Conservation (phyloP, 148 eudicot genomes). For the Vaccinium macrocarpon region DNA sequence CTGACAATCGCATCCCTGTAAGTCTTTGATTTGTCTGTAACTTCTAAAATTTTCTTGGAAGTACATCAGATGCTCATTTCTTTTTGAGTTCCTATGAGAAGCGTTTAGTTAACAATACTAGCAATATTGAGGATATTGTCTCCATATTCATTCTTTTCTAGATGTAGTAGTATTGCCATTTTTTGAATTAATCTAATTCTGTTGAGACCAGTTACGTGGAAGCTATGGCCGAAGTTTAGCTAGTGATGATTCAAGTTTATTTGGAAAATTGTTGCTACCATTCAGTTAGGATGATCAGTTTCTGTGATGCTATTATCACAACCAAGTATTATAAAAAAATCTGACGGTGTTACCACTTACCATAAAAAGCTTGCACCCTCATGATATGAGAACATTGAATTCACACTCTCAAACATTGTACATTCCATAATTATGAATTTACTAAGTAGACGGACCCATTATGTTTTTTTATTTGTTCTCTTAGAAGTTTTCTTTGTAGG, state of each 20-base stretch:
- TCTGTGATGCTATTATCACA: neutral
- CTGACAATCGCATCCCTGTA: slow-evolving; percentile 96
- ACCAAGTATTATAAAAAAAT: neutral
- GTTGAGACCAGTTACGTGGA: neutral
- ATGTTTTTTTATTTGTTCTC: neutral
- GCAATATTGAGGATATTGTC: neutral
- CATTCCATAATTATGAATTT: neutral
- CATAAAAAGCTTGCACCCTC: neutral
- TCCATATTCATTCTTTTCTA: neutral
- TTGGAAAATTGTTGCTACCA: neutral
- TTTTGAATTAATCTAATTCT: neutral
- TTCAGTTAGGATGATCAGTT: neutral
- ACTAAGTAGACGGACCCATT: neutral
- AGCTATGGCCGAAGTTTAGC: neutral
- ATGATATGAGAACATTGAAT: neutral
- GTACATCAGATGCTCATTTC: neutral
- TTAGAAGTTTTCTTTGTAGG: neutral
- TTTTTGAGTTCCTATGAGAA: neutral
- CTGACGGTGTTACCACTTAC: neutral
- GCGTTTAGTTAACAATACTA: neutral
- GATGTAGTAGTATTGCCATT: neutral
- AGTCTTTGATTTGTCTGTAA: neutral
- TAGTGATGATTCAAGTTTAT: neutral
- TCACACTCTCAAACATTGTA: neutral
- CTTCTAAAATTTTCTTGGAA: neutral